Evolutionary conservation across 208 protist genomes (phyloP), one percentile per base, ranked within the genome.

Genomic region (Trypanosoma rangeli): DNA sequence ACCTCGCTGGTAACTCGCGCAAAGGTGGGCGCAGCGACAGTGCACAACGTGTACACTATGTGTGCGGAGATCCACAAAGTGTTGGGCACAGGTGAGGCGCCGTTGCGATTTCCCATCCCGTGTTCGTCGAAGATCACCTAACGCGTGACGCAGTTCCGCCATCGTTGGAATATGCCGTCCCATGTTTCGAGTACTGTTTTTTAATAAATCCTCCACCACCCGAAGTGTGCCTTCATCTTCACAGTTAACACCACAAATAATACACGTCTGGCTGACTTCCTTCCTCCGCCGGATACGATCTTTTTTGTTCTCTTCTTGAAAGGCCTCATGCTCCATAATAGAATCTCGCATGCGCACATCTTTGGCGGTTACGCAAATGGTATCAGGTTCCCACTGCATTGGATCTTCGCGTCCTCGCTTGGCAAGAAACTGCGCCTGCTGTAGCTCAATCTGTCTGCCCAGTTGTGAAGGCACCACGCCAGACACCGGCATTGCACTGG

Each of bases 1-100:
- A 10, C 90, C 90, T 42, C 58, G 70, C 67, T 95, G 90, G 65
- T 95, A 95, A 29, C 74, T 69, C 9, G 83, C 65, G 66, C 90
- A 95, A 16, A 95, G 78, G 73, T 95, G 90, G 20, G 82, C 86
- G 75, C 90, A 95, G 26, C 90, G 85, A 18, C 76, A 81, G 71
- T 95, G 90, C n/a, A 95, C 87, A 0, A 88, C 80, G 55, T 95
- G 86, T 3, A 89, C 75, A 0, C 78, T 82, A 18, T 74, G 73
- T 9, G 76, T 88, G 22, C 54, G 13, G 28, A 66, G 65, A 68
- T 92, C 85, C 28, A 95, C 87, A 73, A 95, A 93, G 28, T 77
- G 74, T 24, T 76, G 60, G n/a, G 55, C 52, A 61, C 86, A 93
- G 8, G 84, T n/a, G 12, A 93, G 61, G 33, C 86, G 85, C 33